These are phyloP conservation scores for Sonneratia caseolaris DNA, from an alignment of 345 rosid species.

Conservation along the genomic window DNA sequence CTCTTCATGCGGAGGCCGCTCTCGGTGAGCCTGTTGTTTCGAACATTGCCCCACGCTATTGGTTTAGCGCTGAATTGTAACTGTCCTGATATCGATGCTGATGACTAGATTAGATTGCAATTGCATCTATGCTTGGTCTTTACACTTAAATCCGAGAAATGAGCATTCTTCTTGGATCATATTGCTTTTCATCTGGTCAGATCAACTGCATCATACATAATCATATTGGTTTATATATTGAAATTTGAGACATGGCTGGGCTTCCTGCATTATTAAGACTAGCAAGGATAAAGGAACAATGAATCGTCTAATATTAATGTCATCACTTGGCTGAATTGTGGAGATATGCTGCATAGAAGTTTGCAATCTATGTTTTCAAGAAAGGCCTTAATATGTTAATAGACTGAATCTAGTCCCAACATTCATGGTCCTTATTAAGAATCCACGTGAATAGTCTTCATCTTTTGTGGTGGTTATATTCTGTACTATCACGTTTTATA, in stretches of 20 bases:
- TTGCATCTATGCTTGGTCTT: background rate
- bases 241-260: background rate
- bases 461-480: background rate
- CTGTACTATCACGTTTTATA: background rate
- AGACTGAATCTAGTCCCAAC: background rate
- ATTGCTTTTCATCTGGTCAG: background rate
- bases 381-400: background rate
- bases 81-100: background rate
- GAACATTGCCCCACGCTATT: background rate
- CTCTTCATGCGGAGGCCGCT: slow-evolving; percentile 44
- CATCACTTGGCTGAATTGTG: background rate
- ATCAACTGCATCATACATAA: background rate
- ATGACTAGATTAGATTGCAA: background rate
- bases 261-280: background rate
- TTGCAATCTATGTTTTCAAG: background rate
- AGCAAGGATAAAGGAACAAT: background rate
- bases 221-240: background rate
- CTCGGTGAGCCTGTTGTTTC: slow-evolving; percentile 29
- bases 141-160: background rate
- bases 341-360: background rate
- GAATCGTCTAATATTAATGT: background rate
- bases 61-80: background rate
- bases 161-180: background rate
- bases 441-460: background rate
- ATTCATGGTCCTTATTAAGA: background rate